Base-by-base conservation (phyloP, 768 basidiomycete species). In the Cubamyces sp. region DNA sequence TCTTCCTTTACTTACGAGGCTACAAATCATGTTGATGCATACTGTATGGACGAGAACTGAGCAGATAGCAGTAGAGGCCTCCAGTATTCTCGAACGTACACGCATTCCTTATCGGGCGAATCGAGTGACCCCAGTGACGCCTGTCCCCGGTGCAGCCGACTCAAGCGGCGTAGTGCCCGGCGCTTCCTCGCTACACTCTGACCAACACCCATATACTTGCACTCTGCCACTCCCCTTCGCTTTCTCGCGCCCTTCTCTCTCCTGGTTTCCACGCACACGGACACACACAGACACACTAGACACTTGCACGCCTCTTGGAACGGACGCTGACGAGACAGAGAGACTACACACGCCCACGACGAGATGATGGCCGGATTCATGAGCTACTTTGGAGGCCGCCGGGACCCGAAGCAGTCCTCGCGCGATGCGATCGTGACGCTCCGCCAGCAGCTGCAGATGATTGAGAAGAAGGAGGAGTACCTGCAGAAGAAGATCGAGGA, bases 391-490 rank as follows among this genome's bases (percentile, higher is more conserved):
- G 90, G 88, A 14, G 88, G 90, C 52, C 84, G 87, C 66, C 85
- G 87, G 68, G 91, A 96, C 72, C 83, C 92, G 23, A 92, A 91
- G 76, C 87, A 90, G 76, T 80, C 88, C 26, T 89, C 96, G 47
- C 84, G 94, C 65, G 93, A 97, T 73, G 93, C 97, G 50, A 99
- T 99, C 74, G 91, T 98, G 62, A 84, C 83, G 47, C 81, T 99
- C 68, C 87, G 96, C 71, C 90, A 96, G 77, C 95, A 98, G 74
- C 84, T 98, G 64, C 86, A 93, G 77, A 91, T 96, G 88, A 87
- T 98, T 68, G 95, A 98, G 85, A 99, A 98, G 93, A 98, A 96
- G 82, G 97, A 98, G 80, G 96, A 98, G 75, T 83, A 92, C 75
- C 79, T 98, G 64, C 89, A 91, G 82, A 95, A 92, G 86, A 94